Evolutionary conservation across 495 filamentous ascomycete species (phyloP), one percentile per base, ranked within the genome.

Genomic region (Lasiosphaeria miniovina): DNA sequence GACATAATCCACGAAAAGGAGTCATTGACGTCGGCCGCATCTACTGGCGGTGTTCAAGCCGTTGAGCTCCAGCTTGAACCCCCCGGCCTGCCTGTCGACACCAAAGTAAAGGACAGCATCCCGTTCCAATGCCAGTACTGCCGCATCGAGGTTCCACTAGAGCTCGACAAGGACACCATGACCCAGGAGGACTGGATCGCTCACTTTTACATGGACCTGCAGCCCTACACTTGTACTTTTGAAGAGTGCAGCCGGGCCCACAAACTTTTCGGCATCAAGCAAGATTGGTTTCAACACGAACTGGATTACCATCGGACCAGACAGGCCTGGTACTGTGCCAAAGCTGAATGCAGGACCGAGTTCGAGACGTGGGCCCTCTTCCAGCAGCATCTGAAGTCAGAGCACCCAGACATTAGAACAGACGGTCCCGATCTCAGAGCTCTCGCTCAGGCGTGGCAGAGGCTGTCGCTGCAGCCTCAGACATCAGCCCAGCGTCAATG

Each of bases 261-360:
- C 17, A 52, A 54, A 34, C 59, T 57, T 14, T 71, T 67, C 45
- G 58, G 41, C 4, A 50, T 55, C 36, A 58, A 40, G 33, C n/a
- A 57, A 40, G 67, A 68, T 7, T 71, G 68, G 67, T 65, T 71
- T 34, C 60, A 57, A 10, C 68, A 71, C 48, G 66, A 71, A 45
- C 54, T 68, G 34, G 49, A 65, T 45, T 17, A 46, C 48, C 63
- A 71, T 52, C 60, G 62, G 7, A 65, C 61, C 43, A 31, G 45
- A 31, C 66, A 51, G 8, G 57, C 59, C 4, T 71, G 64, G 63
- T 62, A 57, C 17, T 71, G 68, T 49, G 56, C 54, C 38, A 49
- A 56, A 3, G 56, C 54, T 34, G 43, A 56, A 3, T 71, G 66
- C 52, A 24, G 49, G 12, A 35, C n/a, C 31, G 59, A 67, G 7